Conservation (phyloP, 306 rosid genomes). For the Nissolia schottii region DNA sequence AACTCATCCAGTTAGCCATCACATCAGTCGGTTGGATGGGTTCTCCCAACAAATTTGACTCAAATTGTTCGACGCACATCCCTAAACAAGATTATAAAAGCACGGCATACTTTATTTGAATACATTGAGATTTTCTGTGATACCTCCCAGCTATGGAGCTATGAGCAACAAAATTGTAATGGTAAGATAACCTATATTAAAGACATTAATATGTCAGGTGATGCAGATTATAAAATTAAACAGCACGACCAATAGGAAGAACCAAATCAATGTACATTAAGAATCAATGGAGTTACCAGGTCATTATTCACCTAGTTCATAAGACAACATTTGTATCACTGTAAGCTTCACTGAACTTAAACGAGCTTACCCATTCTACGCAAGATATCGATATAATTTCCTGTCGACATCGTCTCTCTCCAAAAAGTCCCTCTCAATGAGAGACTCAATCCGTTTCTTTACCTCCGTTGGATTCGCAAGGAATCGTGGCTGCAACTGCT, state of each 20-base stretch:
- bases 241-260: background rate
- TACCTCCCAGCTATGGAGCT: background rate
- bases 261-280: constrained; percentile 9
- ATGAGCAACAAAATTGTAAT: background rate
- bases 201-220: background rate
- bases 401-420: constrained; percentile 67
- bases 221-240: constrained; percentile 8
- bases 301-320: constrained; percentile 4
- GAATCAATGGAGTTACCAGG: constrained; percentile 10
- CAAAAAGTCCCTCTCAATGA: constrained; percentile 82
- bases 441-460: constrained; percentile 82
- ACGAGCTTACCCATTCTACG: constrained; percentile 31
- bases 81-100: background rate
- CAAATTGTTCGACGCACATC: no score
- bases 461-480: constrained; percentile 70
- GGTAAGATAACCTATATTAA: background rate
- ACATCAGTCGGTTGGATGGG: no score
- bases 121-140: background rate
- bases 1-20: no score
- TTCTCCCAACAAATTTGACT: no score
- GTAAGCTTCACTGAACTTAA: constrained; percentile 5
- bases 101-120: background rate
- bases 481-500: constrained; percentile 70
- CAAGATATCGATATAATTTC: constrained; percentile 66
- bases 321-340: constrained; percentile 15